Percentiles rank a stretch among this genome's conserved stretches.
These are phyloP conservation scores for Alternaria hordeiaustralica DNA, from an alignment of 2,329 filamentous ascomycete species.

Conservation along the genomic window DNA sequence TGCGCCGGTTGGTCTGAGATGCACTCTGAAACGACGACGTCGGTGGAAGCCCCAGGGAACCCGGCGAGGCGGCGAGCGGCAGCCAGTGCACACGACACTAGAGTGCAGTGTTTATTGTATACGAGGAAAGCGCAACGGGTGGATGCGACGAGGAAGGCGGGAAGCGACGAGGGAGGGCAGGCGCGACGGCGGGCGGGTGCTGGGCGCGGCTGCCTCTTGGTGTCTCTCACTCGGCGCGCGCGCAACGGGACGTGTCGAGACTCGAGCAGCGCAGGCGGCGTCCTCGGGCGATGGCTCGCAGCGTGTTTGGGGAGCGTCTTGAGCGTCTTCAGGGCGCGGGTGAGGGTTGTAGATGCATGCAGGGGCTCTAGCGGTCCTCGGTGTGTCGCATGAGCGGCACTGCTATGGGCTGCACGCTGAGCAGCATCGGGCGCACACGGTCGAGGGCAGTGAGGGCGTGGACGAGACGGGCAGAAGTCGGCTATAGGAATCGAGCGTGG, in stretches of 20 bases:
- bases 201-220: conserved; percentile 9
- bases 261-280: not conserved
- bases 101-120: conserved; percentile 7
- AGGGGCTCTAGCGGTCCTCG: conserved; percentile 19
- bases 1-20: conserved; percentile 33
- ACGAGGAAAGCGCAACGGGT: conserved; percentile 12
- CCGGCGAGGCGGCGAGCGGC: conserved; percentile 12
- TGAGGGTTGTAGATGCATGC: conserved; percentile 13
- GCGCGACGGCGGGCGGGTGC: conserved; percentile 16
- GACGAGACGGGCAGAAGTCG: conserved; percentile 3
- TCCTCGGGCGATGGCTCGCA: not conserved
- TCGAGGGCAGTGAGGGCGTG: conserved; percentile 3
- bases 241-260: not conserved
- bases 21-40: conserved; percentile 44
- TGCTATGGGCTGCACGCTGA: conserved; percentile 31
- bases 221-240: not conserved
- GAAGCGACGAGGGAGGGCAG: conserved; percentile 9
- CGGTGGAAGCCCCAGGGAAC: conserved; percentile 16
- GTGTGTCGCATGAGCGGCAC: conserved; percentile 44
- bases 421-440: conserved; percentile 37
- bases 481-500: conserved; percentile 2
- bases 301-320: not conserved
- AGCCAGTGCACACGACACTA: conserved; percentile 7
- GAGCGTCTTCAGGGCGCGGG: not conserved
- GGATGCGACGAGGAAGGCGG: conserved; percentile 14